phyloP scores from a whole-genome alignment of 164 flowering plant genomes.

The Aristolochia fimbriata region DNA sequence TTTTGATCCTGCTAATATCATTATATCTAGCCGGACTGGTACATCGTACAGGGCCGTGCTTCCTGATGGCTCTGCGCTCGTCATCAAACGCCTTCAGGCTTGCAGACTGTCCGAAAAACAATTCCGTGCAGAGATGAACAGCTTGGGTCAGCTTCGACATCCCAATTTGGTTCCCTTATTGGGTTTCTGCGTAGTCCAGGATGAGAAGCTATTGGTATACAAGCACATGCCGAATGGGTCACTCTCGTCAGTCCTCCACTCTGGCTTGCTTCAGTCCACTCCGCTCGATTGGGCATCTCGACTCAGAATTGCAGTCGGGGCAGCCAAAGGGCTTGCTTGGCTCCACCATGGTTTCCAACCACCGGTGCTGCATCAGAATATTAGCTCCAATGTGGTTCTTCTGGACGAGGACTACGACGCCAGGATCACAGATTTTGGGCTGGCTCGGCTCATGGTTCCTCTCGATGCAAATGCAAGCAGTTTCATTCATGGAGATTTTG shows the following conservation, averaged over 20 bases:
- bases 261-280: slow-evolving; percentile 4
- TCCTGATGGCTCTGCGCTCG: slow-evolving; percentile 57
- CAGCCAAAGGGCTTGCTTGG: slow-evolving; percentile 69
- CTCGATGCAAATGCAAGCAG: slow-evolving; percentile 29
- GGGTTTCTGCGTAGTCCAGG: slow-evolving; percentile 55
- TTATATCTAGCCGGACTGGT: slow-evolving; percentile 40
- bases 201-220: slow-evolving; percentile 66
- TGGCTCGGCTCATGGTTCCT: slow-evolving; percentile 35
- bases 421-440: slow-evolving; percentile 46
- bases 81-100: slow-evolving; percentile 39
- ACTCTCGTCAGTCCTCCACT: slow-evolving; percentile 32
- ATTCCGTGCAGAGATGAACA: slow-evolving; percentile 51
- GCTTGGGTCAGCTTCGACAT: slow-evolving; percentile 56
- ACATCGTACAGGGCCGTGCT: slow-evolving; percentile 49
- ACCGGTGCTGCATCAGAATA: slow-evolving; percentile 40
- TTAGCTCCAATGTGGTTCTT: slow-evolving; percentile 48
- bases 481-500: slow-evolving; percentile 36
- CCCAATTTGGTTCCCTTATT: slow-evolving; percentile 65
- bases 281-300: slow-evolving; percentile 50
- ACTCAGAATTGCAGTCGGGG: slow-evolving; percentile 48
- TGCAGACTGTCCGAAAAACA: slow-evolving; percentile 48
- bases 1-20: slow-evolving; percentile 28
- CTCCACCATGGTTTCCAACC: slow-evolving; percentile 62
- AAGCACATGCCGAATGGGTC: slow-evolving; percentile 61
- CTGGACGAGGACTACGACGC: slow-evolving; percentile 62